Percentiles rank a stretch among this genome's conserved stretches.
Conservation (phyloP, 495 filamentous ascomycete species). For the Pyrenula aspistea region DNA sequence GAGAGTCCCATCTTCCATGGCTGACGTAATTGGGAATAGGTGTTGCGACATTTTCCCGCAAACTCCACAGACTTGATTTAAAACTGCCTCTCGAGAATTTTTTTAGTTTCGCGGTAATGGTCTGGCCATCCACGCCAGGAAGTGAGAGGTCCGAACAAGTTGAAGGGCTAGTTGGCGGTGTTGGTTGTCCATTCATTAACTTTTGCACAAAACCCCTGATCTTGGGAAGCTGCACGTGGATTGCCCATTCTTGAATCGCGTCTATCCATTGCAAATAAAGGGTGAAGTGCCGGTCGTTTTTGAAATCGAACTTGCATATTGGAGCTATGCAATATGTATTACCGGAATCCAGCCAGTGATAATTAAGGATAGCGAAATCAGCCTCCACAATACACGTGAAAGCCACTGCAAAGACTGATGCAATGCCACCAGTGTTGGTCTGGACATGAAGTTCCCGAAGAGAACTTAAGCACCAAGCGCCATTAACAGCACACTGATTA, state of each 20-base stretch:
- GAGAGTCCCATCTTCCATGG: too few relatives aligned
- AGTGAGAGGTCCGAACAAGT: neutral
- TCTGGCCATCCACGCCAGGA: neutral
- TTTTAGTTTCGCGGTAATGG: neutral
- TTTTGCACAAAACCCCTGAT: neutral
- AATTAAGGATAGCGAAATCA: neutral
- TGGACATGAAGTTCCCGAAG: neutral
- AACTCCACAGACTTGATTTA: neutral
- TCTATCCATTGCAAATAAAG: neutral
- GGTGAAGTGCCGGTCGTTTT: neutral
- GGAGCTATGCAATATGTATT: neutral
- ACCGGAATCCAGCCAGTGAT: neutral
- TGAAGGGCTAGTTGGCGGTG: neutral
- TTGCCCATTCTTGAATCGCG: neutral
- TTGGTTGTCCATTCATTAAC: neutral
- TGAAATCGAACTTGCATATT: neutral
- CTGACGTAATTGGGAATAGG: too few relatives aligned
- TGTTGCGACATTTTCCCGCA: neutral
- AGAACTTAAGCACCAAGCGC: neutral
- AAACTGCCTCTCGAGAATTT: neutral
- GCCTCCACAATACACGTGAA: neutral
- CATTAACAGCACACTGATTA: neutral
- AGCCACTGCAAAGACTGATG: neutral
- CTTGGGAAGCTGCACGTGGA: neutral
- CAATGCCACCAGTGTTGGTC: neutral